A percentile compares a stretch with the other conserved stretches of the same genome.
Evolutionary conservation across 2,329 filamentous ascomycete species (phyloP).

Genomic region (Aspergillus quadricinctus): DNA sequence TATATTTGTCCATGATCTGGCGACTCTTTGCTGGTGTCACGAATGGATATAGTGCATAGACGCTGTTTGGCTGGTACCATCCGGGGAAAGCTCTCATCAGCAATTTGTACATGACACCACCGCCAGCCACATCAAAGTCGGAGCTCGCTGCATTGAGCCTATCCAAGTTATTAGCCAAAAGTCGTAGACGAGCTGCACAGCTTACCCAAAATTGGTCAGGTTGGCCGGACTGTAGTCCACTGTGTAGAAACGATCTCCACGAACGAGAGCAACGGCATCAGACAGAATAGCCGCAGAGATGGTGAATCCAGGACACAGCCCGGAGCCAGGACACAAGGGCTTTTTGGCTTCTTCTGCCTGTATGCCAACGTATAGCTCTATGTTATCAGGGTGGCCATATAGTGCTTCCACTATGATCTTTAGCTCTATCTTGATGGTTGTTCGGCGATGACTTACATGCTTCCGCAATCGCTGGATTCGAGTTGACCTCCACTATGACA

Average conservation of each 20-base stretch:
- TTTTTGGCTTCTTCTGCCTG: conserved; percentile 6
- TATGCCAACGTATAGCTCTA: conserved; percentile 6
- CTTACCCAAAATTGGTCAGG: conserved; percentile 5
- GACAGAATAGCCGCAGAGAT: conserved; percentile 4
- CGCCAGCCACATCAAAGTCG: conserved; percentile 3
- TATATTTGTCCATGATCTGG: neutral
- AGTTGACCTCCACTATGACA: conserved; percentile 1
- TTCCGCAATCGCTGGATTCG: conserved; percentile 1
- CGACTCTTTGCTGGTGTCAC: neutral
- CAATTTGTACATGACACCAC: conserved; percentile 5
- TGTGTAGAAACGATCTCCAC: conserved; percentile 7
- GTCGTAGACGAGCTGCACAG: neutral
- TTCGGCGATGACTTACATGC: neutral
- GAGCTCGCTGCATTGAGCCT: conserved; percentile 1
- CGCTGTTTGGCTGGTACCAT: conserved; percentile 4
- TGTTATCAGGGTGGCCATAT: conserved; percentile 5
- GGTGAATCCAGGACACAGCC: conserved; percentile 6
- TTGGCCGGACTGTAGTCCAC: conserved; percentile 5
- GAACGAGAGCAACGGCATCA: conserved; percentile 3
- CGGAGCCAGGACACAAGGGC: conserved; percentile 3
- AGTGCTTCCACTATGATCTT: conserved; percentile 1
- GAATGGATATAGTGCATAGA: conserved; percentile 6
- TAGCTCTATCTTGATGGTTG: neutral
- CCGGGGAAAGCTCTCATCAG: conserved; percentile 5
- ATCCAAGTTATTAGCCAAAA: neutral